Evolutionary conservation across 768 basidiomycete species (phyloP), one percentile per base, ranked within the genome.

Genomic region (Tylopilus felleus): DNA sequence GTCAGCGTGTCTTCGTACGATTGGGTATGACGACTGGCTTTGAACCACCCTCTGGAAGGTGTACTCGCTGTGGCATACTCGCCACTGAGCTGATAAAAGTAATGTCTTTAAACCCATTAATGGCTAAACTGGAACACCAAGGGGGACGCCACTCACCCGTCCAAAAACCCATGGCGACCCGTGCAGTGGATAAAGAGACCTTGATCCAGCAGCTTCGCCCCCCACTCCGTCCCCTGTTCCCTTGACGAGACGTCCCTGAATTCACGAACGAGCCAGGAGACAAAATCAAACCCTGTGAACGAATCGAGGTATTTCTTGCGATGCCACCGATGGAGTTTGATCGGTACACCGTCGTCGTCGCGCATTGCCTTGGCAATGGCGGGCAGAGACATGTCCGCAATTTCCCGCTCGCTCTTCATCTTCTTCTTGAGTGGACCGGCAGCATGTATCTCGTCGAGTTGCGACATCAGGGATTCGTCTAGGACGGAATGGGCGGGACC

Each of bases 231-330:
- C 0, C 81, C 96, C 60, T 93, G 88, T 25, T 86, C 83, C 48
- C 91, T 77, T 16, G 87, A 89, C 1, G 88, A 85, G 8, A 97
- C 83, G 65, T 98, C 95, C 28, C 85, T 81, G 64, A 94, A 98
- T 69, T 94, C 90, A 29, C 90, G 81, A n/a, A 90, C 82, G 19
- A 97, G 74, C 95, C 95, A 98, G 1, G 86, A 87, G 22, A 94
- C 89, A 60, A 98, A 84, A 39, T 93, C 91, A 58, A 83, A 85
- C 1, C 95, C 95, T 10, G 85, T 91, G 68, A 98, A 98, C 5
- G 88, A 85, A 58, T 93, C 87, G 4, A 82, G 79, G 64, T 93
- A 91, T 35, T 78, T 79, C 17, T 70, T 74, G 13, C 79, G 76
- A 66, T 94, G 90, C 93, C 93, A 98, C 50, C 83, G 84, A 59